These are phyloP conservation scores for Paramecium caudatum DNA, from an alignment of 73 alveolate species.

Conservation along the genomic window DNA sequence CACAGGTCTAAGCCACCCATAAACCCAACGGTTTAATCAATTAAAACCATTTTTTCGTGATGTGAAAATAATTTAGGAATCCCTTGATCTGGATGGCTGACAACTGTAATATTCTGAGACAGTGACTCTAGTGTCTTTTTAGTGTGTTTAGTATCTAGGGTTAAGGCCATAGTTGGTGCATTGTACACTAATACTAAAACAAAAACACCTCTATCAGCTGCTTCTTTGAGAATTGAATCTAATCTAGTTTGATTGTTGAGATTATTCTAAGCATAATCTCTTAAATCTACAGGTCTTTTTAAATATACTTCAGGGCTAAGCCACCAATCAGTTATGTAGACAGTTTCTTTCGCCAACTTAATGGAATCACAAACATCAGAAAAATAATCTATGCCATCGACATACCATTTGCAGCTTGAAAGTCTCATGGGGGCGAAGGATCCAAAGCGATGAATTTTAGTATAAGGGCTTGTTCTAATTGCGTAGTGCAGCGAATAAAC, in stretches of 20 bases:
- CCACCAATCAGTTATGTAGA: constrained; percentile 99
- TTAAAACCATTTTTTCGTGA: constrained; percentile 95
- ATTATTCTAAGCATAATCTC: constrained; percentile 13
- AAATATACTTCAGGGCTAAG: constrained; percentile 93
- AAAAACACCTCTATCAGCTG: constrained; percentile 86
- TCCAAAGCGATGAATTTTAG: constrained; percentile 64
- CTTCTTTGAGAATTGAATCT: neutral
- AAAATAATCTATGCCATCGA: constrained; percentile 81
- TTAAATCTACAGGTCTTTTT: constrained; percentile 83
- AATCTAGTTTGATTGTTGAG: constrained; percentile 49
- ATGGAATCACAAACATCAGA: constrained; percentile 73
- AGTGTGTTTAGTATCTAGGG: constrained; percentile 81
- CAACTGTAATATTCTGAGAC: constrained; percentile 90
- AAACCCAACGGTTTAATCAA: constrained; percentile 89
- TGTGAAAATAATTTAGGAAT: constrained; percentile 88
- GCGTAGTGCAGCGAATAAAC: constrained; percentile 44
- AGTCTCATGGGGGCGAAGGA: constrained; percentile 78
- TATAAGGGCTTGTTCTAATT: constrained; percentile 60
- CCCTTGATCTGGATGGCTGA: constrained; percentile 86
- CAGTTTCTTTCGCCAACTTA: constrained; percentile 82
- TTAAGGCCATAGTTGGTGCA: constrained; percentile 84
- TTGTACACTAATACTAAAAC: constrained; percentile 84
- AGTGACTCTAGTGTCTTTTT: constrained; percentile 79
- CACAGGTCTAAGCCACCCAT: constrained; percentile 96
- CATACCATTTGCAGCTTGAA: constrained; percentile 74